A percentile compares a stretch with the other conserved stretches of the same genome.
Conservation (phyloP, 2,329 filamentous ascomycete genomes). For the Claviceps fusiformis region DNA sequence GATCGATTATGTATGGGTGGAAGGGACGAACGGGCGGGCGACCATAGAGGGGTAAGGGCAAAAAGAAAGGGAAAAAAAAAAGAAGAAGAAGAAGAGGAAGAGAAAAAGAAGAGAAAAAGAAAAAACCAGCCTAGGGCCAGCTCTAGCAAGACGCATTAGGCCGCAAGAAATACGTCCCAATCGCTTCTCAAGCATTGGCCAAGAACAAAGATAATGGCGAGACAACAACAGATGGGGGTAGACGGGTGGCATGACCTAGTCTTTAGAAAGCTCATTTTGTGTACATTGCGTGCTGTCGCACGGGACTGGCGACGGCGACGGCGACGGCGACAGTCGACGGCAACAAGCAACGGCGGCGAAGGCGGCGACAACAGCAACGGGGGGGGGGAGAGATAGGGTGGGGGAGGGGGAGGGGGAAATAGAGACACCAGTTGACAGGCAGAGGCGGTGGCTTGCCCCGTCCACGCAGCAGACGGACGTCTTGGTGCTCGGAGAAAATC, state of each 20-base stretch:
- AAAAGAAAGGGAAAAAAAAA: background rate
- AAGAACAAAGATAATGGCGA: background rate
- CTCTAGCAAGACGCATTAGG: background rate
- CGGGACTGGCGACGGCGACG: conserved; percentile 11
- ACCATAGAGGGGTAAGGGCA: background rate
- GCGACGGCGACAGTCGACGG: background rate
- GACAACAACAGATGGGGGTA: background rate
- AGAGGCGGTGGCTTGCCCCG: background rate
- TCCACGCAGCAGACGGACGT: background rate
- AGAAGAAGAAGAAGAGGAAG: no score
- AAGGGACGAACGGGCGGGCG: background rate
- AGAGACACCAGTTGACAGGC: background rate
- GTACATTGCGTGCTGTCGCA: conserved; percentile 21
- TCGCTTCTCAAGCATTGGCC: background rate
- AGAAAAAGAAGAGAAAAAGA: background rate
- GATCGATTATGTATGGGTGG: background rate
- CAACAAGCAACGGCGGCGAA: no score
- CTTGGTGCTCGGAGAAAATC: background rate
- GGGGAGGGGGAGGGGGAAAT: background rate
- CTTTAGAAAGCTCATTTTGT: conserved; percentile 31
- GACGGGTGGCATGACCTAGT: conserved; percentile 19
- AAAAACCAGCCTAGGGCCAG: background rate
- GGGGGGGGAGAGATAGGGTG: background rate
- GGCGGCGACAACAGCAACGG: background rate
- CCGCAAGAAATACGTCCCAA: background rate